These are phyloP conservation scores for Ananas comosus DNA, from an alignment of 176 grass and related monocot species.

Conservation along the genomic window DNA sequence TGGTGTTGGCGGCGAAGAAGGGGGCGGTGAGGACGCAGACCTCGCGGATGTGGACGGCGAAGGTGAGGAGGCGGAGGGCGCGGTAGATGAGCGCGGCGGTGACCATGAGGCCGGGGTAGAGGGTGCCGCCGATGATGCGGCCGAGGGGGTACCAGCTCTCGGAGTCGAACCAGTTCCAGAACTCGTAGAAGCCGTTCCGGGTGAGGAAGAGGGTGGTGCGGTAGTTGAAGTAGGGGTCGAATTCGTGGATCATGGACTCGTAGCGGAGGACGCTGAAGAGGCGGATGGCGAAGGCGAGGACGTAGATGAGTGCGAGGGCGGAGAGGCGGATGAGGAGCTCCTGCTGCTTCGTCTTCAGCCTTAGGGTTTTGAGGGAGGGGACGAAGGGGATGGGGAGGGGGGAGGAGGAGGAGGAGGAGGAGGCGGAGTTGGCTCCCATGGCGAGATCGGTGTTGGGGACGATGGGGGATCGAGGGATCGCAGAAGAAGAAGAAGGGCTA, in stretches of 20 bases:
- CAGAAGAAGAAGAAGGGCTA: background rate
- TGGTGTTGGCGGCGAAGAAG: conserved; percentile 98
- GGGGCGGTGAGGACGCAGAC: conserved; percentile 96
- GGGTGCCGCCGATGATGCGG: conserved; percentile 84
- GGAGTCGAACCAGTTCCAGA: conserved; percentile 99
- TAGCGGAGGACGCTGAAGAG: conserved; percentile 98
- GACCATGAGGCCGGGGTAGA: conserved; percentile 93
- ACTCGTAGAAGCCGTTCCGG: conserved; percentile 63
- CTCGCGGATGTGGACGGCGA: conserved; percentile 89
- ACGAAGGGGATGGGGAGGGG: conserved; percentile 23
- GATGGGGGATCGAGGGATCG: conserved; percentile 22
- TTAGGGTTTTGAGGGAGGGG: conserved; percentile 39
- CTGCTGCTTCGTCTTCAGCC: conserved; percentile 96
- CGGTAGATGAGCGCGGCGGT: conserved; percentile 82
- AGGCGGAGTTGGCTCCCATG: conserved; percentile 36
- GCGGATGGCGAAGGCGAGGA: conserved; percentile 85
- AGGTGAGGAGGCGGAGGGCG: conserved; percentile 62
- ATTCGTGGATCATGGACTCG: conserved; percentile 99
- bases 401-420: conserved; percentile 27
- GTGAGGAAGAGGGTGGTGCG: conserved; percentile 96
- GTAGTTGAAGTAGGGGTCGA: conserved; percentile 99
- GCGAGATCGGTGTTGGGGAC: conserved; percentile 3
- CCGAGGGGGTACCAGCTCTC: conserved; percentile 99
- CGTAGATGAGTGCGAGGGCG: conserved; percentile 82
- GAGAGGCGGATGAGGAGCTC: conserved; percentile 86